phyloP scores from a whole-genome alignment of 257 asterid species.

The Dorcoceras hygrometricum region DNA sequence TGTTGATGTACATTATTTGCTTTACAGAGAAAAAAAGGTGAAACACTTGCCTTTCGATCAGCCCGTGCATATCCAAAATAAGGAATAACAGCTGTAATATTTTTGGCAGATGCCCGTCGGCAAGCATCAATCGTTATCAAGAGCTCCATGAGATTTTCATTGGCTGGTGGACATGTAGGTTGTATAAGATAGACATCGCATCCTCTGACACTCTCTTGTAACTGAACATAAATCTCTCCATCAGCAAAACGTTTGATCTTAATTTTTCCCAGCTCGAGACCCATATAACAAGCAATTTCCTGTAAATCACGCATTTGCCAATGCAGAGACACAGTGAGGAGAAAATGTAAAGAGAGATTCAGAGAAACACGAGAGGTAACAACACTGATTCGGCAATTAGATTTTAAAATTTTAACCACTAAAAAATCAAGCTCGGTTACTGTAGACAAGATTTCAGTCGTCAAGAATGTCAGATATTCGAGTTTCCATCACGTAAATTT shows the following conservation, averaged over 20 bases:
- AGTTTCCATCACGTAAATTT: not conserved
- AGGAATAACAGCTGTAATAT: slow-evolving; percentile 78
- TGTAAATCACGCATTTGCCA: slow-evolving; percentile 28
- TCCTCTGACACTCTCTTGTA: slow-evolving; percentile 82
- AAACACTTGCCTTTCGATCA: slow-evolving; percentile 60
- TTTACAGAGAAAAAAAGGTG: slow-evolving; percentile 2
- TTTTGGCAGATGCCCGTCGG: slow-evolving; percentile 79
- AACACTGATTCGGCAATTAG: not conserved
- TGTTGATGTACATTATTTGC: not conserved
- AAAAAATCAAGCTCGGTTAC: too few relatives aligned
- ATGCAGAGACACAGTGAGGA: not conserved
- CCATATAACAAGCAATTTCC: slow-evolving; percentile 81
- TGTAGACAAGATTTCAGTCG: too few relatives aligned
- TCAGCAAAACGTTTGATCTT: slow-evolving; percentile 74
- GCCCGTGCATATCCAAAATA: slow-evolving; percentile 84
- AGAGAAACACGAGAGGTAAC: not conserved
- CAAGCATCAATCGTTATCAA: slow-evolving; percentile 84
- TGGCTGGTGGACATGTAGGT: slow-evolving; percentile 84
- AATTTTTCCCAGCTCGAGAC: slow-evolving; percentile 68
- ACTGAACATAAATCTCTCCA: slow-evolving; percentile 78
- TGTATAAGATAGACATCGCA: slow-evolving; percentile 80
- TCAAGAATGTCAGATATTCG: not conserved
- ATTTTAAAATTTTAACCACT: too few relatives aligned
- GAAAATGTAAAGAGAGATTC: not conserved
- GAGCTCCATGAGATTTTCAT: slow-evolving; percentile 84